These are phyloP conservation scores for Phlebopus sp. DNA, from an alignment of 1,284 basidiomycete genomes.

Conservation along the genomic window DNA sequence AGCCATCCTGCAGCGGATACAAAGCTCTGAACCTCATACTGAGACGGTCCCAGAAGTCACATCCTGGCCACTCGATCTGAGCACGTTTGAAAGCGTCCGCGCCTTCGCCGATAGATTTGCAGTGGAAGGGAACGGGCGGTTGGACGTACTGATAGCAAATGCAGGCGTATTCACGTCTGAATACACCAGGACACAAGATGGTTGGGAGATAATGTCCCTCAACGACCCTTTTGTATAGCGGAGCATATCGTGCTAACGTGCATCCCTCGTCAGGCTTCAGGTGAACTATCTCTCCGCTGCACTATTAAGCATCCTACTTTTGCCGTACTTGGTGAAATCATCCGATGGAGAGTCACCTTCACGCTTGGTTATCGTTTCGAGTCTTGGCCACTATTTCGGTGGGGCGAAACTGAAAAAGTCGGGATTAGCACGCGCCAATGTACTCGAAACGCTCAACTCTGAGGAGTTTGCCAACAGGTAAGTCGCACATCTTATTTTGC, in stretches of 20 bases:
- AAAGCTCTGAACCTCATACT: background rate
- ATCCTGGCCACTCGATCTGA: slow-evolving; percentile 21
- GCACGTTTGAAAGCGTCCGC: slow-evolving; percentile 22
- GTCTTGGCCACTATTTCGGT: slow-evolving; percentile 13
- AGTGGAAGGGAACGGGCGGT: slow-evolving; percentile 7
- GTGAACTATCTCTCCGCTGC: slow-evolving; percentile 32
- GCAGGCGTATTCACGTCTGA: slow-evolving; percentile 13
- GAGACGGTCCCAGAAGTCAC: slow-evolving; percentile 1
- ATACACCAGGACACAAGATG: slow-evolving; percentile 23
- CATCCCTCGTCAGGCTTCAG: slow-evolving; percentile 20
- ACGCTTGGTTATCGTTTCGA: slow-evolving; percentile 26
- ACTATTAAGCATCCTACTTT: slow-evolving; percentile 24
- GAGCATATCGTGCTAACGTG: background rate
- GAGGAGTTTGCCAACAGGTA: slow-evolving; percentile 13
- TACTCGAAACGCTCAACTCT: slow-evolving; percentile 18
- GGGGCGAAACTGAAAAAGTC: background rate
- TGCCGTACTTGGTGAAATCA: slow-evolving; percentile 24
- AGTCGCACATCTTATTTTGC: slow-evolving; percentile 1
- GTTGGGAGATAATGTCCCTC: slow-evolving; percentile 25
- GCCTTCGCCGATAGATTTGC: slow-evolving; percentile 22
- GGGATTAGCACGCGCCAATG: slow-evolving; percentile 1
- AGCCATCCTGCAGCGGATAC: slow-evolving; percentile 16
- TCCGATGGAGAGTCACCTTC: slow-evolving; percentile 18
- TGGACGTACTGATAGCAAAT: slow-evolving; percentile 24
- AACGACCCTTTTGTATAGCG: background rate